Evolutionary conservation across 176 grass and related monocot genomes (phyloP), one percentile per base, ranked within the genome.

Genomic region (Carex littledalei): DNA sequence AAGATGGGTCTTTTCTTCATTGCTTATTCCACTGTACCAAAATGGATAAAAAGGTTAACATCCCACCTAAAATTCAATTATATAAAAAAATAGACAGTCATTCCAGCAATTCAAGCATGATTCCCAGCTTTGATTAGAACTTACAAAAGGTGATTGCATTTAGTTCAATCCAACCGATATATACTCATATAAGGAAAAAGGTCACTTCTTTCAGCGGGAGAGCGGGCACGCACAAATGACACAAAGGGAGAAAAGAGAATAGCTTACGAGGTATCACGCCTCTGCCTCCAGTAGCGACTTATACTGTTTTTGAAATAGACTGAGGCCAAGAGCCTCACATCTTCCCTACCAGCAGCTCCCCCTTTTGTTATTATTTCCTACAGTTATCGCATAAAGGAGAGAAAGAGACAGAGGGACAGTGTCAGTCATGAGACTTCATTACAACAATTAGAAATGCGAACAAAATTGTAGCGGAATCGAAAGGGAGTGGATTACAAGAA

Each of bases 301-400:
- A 99, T 99, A 71, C 96, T 92, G 87, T 99, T 99, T 85, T 99
- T 99, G 63, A 99, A 99, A 81, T 95, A 99, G 37, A 99, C 96
- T 0, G 96, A 95, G 41, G 96, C 96, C 45, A 99, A 88, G 1
- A 99, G 90, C 20, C 96, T 91, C 6, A 90, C 93, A 75, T 99
- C 96, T 84, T 99, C 93, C 45, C 96, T 87, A 37, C 96, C 94
- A 72, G 91, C 72, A 75, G 84, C 78, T 55, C 89, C 91, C 83
- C 93, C 89, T 73, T 91, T 91, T 9, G 93, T 90, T 57, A 99
- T 89, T 82, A 99, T 94, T 90, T 99, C 96, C 96, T 99, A 88
- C 54, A 57, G 57, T 69, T 24, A 90, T 55, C 84, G 86, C 74
- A 68, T 16, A 26, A 49, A 17, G 58, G 71, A 21, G 21, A 26